Base-by-base conservation (phyloP, 2,329 filamentous ascomycete genomes). In the Trichoderma koningiopsis region DNA sequence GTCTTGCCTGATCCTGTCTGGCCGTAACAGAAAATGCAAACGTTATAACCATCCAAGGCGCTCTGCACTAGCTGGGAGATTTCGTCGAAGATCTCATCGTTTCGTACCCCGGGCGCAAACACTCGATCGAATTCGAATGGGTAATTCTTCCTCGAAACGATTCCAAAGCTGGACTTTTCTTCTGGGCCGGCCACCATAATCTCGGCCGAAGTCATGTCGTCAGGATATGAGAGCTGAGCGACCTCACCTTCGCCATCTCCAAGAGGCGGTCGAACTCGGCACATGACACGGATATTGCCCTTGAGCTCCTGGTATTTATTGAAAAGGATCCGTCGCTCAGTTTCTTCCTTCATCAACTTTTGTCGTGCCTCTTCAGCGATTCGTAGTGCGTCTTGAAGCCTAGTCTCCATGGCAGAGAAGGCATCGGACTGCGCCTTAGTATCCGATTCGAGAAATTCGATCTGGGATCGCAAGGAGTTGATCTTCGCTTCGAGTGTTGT, bases 211-310 rank as follows among this genome's bases (percentile, higher is more conserved):
- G 97, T 96, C 70, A 93, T 92, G 19, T 92, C 87, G 43, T 98
- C 84, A 0, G 95, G 94, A 73, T 93, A 97, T 2, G 87, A 85
- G 72, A 98, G 92, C 62, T 88, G 87, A 3, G 95, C 93, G 14
- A 88, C 84, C 29, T 89, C 85, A 7, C 89, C 89, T 69, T 92
- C 90, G 0, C 82, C 79, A 0, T 79, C 74, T 29, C 83, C 84
- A 27, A 92, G 83, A 0, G 91, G 83, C 1, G 96, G 96, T 52
- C 96, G 91, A 33, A 98, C 95, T 77, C 96, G 90, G 77, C 95
- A 98, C 88, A 99, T 99, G 73, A 99, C 96, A 24, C 96, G 91
- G 76, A 99, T 99, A 77, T 99, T 99, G 75, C 96, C 96, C 79
- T 97, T 97, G 70, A 99, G 87, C 77, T 99, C 96, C 78, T 99